Evolutionary conservation across 2,329 filamentous ascomycete genomes (phyloP).

Genomic region (Cryoendolithus antarcticus): DNA sequence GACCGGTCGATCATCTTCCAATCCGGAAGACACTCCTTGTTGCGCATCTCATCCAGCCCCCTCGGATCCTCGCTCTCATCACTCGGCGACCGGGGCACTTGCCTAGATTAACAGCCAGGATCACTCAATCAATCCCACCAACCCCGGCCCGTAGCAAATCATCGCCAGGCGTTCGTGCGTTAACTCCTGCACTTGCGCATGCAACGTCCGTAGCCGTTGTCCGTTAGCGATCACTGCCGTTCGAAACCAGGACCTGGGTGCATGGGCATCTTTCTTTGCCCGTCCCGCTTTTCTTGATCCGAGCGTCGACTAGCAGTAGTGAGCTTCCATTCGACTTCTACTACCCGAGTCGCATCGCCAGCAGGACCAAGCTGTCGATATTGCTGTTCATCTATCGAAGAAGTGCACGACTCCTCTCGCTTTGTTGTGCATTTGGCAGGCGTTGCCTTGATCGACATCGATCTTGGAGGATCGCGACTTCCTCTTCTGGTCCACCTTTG

Average conservation of each 20-base stretch:
- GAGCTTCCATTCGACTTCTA: neutral
- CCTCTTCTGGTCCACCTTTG: constrained; percentile 2
- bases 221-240: constrained; percentile 12
- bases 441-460: no score
- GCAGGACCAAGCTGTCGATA: no score
- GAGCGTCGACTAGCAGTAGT: constrained; percentile 3
- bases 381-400: no score
- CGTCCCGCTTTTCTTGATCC: constrained; percentile 6
- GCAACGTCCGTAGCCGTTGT: constrained; percentile 8
- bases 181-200: constrained; percentile 6
- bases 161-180: constrained; percentile 12
- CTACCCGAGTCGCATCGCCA: no score
- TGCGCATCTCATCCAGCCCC: neutral
- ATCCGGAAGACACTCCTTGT: no score
- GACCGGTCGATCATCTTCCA: constrained; percentile 1
- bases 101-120: constrained; percentile 19
- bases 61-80: constrained; percentile 3
- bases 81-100: constrained; percentile 2
- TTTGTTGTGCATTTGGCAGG: no score
- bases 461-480: neutral
- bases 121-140: constrained; percentile 9
- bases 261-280: constrained; percentile 5
- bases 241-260: constrained; percentile 8
- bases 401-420: no score
- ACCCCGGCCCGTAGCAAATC: constrained; percentile 11